phyloP scores from a whole-genome alignment of 805 yeast species.

The Cyberlindnera maritima region DNA sequence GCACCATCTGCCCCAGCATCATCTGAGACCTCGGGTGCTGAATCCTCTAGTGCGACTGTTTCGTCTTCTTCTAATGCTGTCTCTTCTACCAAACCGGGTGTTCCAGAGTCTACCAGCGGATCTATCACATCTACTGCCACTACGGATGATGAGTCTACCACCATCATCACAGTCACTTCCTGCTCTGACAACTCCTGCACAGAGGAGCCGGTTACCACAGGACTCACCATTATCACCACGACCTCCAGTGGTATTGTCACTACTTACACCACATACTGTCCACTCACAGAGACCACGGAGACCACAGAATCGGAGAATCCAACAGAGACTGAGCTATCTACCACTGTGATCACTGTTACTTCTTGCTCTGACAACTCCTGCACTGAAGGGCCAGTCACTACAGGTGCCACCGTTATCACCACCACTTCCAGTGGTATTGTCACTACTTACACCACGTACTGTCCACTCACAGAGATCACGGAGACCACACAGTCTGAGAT shows the following conservation, averaged over 20 bases:
- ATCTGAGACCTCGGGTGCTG: background rate
- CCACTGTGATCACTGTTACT: constrained; percentile 6
- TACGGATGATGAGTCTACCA: background rate
- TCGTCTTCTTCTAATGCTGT: background rate
- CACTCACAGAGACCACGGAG: background rate
- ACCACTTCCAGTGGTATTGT: constrained; percentile 25
- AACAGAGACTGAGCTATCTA: background rate
- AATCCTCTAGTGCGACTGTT: too few relatives aligned
- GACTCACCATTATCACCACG: constrained; percentile 5
- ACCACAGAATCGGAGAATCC: background rate
- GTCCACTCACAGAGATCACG: constrained; percentile 3
- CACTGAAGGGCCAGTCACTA: background rate
- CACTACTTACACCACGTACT: constrained; percentile 30
- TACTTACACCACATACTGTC: constrained; percentile 28
- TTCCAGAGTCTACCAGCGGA: background rate
- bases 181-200: constrained; percentile 5
- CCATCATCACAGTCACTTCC: constrained; percentile 7
- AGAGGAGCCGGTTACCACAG: constrained; percentile 1
- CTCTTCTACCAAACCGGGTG: background rate
- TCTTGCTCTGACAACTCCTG: constrained; percentile 5
- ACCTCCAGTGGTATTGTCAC: constrained; percentile 29
- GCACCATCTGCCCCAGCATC: background rate
- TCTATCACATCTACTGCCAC: background rate
- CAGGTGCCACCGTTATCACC: constrained; percentile 8
- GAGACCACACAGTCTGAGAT: background rate